Evolutionary conservation across 495 filamentous ascomycete species (phyloP), one percentile per base, ranked within the genome.

Genomic region (Cercophora sp.): DNA sequence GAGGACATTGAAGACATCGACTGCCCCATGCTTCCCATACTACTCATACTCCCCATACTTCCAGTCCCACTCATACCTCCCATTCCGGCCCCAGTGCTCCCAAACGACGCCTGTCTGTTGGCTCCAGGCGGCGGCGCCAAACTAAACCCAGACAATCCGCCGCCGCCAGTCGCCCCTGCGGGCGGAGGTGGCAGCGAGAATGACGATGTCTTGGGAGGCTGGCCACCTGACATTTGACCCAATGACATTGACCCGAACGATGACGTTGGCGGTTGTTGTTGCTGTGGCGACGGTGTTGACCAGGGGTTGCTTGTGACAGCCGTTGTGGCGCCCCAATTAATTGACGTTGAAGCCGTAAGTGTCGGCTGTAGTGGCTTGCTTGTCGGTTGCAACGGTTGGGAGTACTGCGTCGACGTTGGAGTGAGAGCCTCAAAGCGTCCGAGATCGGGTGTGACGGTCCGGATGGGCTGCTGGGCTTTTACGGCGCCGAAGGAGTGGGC

Each of bases 391-490:
- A 80, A 48, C 0, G 78, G 79, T 35, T 80, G 73, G 4, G 78
- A 79, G 54, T 70, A 81, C 52, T 80, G 78, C 4, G 79, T 79
- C 9, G 71, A 61, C 5, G 74, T 66, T 15, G 81, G 81, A 2
- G 71, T 70, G 19, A 83, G 67, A 18, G 73, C 49, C 26, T 69
- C 66, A 39, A 82, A 75, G 22, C 59, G 58, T 4, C 68, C 59
- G 5, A 82, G 68, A 49, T 83, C 81, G 0, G 81, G 80, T 0
- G 80, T 83, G 16, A 82, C 76, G 0, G 78, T 79, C 45, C 80
- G 58, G 63, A 78, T 29, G 1, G 71, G 62, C 22, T 71, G 63
- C 34, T 76, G 74, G 20, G 70, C 61, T 51, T 68, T 66, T 26
- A 73, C 60, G 22, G 67, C 57, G 8, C 59, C 65, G 48, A 70